phyloP scores from a whole-genome alignment of 495 filamentous ascomycete genomes.

The Articulospora tetracladia region DNA sequence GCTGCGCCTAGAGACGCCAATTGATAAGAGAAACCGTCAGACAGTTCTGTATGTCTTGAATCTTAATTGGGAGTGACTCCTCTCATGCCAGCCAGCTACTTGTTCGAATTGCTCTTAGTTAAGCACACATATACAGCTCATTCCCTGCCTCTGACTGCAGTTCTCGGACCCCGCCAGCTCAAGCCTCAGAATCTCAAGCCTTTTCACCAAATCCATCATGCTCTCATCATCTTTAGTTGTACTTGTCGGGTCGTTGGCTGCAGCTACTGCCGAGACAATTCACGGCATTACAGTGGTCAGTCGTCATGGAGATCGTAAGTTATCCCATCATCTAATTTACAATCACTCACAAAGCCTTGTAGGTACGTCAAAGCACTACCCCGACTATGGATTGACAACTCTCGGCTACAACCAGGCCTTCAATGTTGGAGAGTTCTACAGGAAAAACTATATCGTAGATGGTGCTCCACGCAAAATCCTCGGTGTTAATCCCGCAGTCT shows the following conservation, averaged over 20 bases:
- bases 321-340: conserved; percentile 34
- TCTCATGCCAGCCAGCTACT: too few species aligned
- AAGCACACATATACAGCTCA: too few species aligned
- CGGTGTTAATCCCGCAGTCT: conserved; percentile 48
- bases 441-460: conserved; percentile 50
- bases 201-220: neutral
- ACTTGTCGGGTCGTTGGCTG: conserved; percentile 25
- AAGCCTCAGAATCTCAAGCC: too few species aligned
- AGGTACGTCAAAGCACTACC: neutral
- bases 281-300: conserved; percentile 67
- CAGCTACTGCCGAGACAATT: conserved; percentile 50
- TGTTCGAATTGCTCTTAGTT: too few species aligned
- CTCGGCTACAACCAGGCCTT: conserved; percentile 58
- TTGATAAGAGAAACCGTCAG: neutral
- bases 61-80: too few species aligned
- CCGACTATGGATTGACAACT: neutral
- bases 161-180: too few species aligned
- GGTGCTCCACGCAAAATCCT: conserved; percentile 45
- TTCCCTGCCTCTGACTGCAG: too few species aligned
- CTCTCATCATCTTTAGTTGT: neutral
- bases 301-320: conserved; percentile 65
- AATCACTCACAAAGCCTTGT: neutral
- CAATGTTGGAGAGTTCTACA: conserved; percentile 55
- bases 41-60: too few species aligned
- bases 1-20: neutral